A percentile compares a stretch with the other conserved stretches of the same genome.
Conservation (phyloP, 805 yeast genomes). For the Cyberlindnera xylosilytica region DNA sequence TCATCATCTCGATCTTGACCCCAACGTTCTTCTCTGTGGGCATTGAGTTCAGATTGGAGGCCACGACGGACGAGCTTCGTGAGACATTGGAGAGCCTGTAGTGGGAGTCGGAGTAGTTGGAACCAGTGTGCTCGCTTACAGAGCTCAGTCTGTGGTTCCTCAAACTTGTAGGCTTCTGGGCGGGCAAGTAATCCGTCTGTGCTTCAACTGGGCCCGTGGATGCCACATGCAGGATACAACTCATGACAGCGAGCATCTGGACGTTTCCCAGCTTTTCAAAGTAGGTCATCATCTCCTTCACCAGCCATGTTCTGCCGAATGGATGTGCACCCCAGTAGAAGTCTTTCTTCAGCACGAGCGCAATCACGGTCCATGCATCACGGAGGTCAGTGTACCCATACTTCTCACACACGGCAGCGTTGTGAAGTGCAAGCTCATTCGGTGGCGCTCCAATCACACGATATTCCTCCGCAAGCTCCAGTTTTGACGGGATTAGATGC, state of each 20-base stretch:
- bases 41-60: background rate
- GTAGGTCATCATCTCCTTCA: conserved; percentile 56
- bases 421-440: conserved; percentile 61
- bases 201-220: conserved; percentile 10
- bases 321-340: conserved; percentile 83
- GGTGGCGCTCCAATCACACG: conserved; percentile 62
- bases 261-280: conserved; percentile 64
- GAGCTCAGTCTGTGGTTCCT: conserved; percentile 17
- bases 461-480: conserved; percentile 67
- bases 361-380: conserved; percentile 69
- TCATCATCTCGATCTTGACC: conserved; percentile 46
- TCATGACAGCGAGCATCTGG: conserved; percentile 88
- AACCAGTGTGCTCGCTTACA: conserved; percentile 17
- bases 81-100: conserved; percentile 22
- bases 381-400: conserved; percentile 61
- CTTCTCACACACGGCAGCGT: conserved; percentile 65
- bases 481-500: conserved; percentile 70
- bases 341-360: conserved; percentile 34
- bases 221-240: conserved; percentile 52
- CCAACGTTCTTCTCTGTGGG: conserved; percentile 16
- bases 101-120: conserved; percentile 23
- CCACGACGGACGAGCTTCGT: conserved; percentile 25
- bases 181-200: conserved; percentile 5
- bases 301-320: conserved; percentile 65
- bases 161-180: conserved; percentile 5